These are phyloP conservation scores for Leucocoprinus sp. DNA, from an alignment of 768 basidiomycete species.

Conservation along the genomic window DNA sequence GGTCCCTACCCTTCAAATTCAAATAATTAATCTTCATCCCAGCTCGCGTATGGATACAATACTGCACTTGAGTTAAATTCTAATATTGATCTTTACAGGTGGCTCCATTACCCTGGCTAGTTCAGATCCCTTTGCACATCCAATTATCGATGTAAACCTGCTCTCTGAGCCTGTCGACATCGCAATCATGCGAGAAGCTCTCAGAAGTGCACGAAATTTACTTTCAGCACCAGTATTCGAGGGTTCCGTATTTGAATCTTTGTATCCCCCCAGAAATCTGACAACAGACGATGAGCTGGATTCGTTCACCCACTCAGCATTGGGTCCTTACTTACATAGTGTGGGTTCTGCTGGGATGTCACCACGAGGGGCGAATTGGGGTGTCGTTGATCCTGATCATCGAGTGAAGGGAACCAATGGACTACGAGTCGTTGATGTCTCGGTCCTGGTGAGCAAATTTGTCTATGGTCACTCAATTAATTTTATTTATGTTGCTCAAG, in stretches of 20 bases:
- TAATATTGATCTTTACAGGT: constrained; percentile 3
- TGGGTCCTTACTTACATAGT: constrained; percentile 21
- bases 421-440: constrained; percentile 30
- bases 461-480: not conserved
- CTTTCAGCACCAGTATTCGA: constrained; percentile 8
- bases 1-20: constrained; percentile 3
- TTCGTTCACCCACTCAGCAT: constrained; percentile 15
- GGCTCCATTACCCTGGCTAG: constrained; percentile 7
- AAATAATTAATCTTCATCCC: constrained; percentile 5
- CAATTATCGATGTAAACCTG: constrained; percentile 6
- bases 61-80: not conserved
- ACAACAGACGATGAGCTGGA: constrained; percentile 7
- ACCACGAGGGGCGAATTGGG: constrained; percentile 16
- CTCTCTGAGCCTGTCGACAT: constrained; percentile 11
- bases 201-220: constrained; percentile 11
- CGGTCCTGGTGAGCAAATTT: constrained; percentile 22
- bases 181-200: constrained; percentile 8
- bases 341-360: constrained; percentile 26
- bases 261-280: constrained; percentile 5
- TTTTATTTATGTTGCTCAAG: not conserved
- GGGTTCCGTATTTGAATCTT: not conserved
- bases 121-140: constrained; percentile 10
- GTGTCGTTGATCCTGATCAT: constrained; percentile 30
- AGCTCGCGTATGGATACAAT: constrained; percentile 1
- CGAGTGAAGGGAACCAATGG: constrained; percentile 25